Conservation (phyloP, 2,329 filamentous ascomycete species). For the Chlorencoelia australis region DNA sequence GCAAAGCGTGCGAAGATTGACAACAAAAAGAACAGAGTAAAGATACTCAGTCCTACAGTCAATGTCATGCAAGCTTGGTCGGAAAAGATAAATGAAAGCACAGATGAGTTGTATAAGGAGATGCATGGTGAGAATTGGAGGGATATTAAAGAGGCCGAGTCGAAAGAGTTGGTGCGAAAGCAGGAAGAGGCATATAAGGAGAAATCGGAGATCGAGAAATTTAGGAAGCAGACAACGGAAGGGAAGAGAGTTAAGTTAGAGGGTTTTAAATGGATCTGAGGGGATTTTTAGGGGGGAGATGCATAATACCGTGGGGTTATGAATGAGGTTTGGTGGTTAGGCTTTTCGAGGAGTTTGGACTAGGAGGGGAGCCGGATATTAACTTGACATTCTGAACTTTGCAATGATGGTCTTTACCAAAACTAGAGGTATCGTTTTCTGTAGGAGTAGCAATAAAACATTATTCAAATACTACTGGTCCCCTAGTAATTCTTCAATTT, state of each 20-base stretch:
- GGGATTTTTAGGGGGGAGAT: too few species aligned
- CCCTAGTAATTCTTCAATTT: too few species aligned
- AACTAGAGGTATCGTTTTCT: too few species aligned
- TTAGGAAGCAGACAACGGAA: constrained; percentile 8
- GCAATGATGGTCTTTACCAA: too few species aligned
- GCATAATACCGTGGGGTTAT: too few species aligned
- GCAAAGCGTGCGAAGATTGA: constrained; percentile 17
- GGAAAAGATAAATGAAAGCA: constrained; percentile 18
- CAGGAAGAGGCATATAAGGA: constrained; percentile 12
- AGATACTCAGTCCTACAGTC: constrained; percentile 14
- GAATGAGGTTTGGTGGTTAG: too few species aligned
- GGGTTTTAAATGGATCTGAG: constrained; percentile 18
- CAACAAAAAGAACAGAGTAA: constrained; percentile 7
- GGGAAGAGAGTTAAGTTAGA: constrained; percentile 15
- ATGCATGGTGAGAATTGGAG: constrained; percentile 22
- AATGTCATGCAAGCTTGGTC: constrained; percentile 15
- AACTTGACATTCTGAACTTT: too few species aligned
- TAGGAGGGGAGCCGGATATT: neutral
- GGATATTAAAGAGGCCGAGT: constrained; percentile 13
- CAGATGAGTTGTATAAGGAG: constrained; percentile 21
- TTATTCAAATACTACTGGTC: too few species aligned
- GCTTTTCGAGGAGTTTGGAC: neutral
- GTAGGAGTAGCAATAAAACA: too few species aligned
- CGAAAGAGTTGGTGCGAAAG: constrained; percentile 7
- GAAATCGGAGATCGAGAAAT: constrained; percentile 10